These are phyloP conservation scores for Amanita rubescens DNA, from an alignment of 768 basidiomycete species.

Conservation along the genomic window DNA sequence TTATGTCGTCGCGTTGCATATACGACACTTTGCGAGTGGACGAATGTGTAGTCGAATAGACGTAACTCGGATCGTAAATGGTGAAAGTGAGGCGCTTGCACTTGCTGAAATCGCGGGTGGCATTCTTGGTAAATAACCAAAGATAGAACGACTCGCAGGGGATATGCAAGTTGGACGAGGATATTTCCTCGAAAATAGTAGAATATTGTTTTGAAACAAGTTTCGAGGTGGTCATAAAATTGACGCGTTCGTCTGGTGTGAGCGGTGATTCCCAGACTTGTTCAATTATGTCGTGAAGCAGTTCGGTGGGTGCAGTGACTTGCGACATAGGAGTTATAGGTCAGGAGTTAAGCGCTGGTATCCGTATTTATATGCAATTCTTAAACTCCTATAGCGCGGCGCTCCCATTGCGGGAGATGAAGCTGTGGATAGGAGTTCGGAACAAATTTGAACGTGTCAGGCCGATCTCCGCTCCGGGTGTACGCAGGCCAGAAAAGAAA, in stretches of 20 bases:
- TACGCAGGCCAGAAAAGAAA: too few species aligned
- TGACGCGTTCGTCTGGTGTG: background rate
- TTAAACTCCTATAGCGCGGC: background rate
- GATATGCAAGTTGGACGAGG: background rate
- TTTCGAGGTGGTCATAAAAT: background rate
- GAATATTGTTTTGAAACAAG: background rate
- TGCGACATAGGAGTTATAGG: background rate
- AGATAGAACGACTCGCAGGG: conserved; percentile 3
- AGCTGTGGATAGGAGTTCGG: too few species aligned
- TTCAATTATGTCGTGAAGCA: background rate
- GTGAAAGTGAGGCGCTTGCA: conserved; percentile 6
- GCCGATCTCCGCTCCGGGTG: too few species aligned
- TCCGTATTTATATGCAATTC: background rate
- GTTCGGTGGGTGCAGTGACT: background rate
- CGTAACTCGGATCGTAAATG: background rate
- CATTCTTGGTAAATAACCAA: background rate
- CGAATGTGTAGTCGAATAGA: background rate
- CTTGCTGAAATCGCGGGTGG: background rate
- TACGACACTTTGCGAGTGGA: background rate
- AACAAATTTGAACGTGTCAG: too few species aligned
- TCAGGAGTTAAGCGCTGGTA: background rate
- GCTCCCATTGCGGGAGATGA: too few species aligned
- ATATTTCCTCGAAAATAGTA: background rate
- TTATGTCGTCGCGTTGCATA: background rate
- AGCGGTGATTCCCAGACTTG: background rate